Conservation (phyloP, 2,329 filamentous ascomycete genomes). For the Aspergillus ustus region DNA sequence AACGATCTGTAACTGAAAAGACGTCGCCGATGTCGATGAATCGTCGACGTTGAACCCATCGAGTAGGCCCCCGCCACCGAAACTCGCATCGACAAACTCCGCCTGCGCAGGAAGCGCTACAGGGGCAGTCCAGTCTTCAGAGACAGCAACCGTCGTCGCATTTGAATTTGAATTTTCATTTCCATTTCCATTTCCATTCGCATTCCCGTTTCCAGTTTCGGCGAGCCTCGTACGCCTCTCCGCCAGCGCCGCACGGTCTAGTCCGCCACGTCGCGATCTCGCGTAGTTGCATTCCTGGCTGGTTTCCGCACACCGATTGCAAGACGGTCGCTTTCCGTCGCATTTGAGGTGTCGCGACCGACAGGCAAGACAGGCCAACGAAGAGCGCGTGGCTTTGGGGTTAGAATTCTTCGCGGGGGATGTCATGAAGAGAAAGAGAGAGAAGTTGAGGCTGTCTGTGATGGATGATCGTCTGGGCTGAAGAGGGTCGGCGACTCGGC, state of each 20-base stretch:
- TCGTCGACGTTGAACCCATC: background rate
- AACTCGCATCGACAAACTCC: background rate
- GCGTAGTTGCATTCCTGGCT: background rate
- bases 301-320: conserved; percentile 43
- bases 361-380: conserved; percentile 37
- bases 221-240: background rate
- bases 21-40: background rate
- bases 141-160: no score
- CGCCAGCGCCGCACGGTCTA: background rate
- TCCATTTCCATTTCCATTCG: background rate
- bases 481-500: background rate
- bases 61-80: background rate
- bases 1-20: background rate
- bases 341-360: conserved; percentile 52
- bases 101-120: background rate
- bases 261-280: background rate
- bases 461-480: background rate
- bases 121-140: background rate
- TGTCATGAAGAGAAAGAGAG: background rate
- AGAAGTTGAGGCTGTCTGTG: background rate
- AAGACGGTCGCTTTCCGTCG: conserved; percentile 50
- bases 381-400: conserved; percentile 24
- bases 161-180: background rate
- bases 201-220: background rate
- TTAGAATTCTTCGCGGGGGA: conserved; percentile 4